Base-by-base conservation (phyloP, 2,329 filamentous ascomycete species). In the Paecilomyces niveus region DNA sequence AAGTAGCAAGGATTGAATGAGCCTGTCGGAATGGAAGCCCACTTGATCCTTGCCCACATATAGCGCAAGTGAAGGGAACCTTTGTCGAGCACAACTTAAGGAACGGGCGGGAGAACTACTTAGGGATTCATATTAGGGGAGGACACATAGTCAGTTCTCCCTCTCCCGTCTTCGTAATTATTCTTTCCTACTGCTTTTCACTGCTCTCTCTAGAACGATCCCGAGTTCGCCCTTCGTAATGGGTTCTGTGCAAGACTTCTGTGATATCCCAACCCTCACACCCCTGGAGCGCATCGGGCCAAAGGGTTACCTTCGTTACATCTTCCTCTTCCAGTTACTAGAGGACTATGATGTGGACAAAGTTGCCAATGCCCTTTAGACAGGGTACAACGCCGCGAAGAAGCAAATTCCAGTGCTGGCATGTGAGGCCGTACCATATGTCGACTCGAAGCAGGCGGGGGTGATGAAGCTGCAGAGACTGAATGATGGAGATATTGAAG, bases 241-340 rank as follows among this genome's bases (percentile, higher is more conserved):
- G 59, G 57, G 59, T 35, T 35, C 53, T n/a, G 24, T 35, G 11
- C 29, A 21, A 54, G 6, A 18, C 18, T 10, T 29, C 32, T 15
- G 51, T 22, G n/a, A 63, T 33, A 58, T 69, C 54, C 64, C 62
- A 31, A 58, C 57, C 58, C 64, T 63, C 33, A 70, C 66, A n/a
- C 63, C 63, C 49, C 58, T 69, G 58, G 72, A 75, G 62, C 71
- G 70, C 35, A 70, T 68, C 32, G 72, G 72, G 0, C 71, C 72
- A 3, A 73, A 72, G 54, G 70, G 68, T 15, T 74, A 68, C 55
- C 63, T 74, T 6, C 70, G 71, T 13, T 70, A 70, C 49, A 59
- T 73, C n/a, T 73, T 75, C 51, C 69, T 69, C 2, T 69, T 76
- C 32, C 68, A 72, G 54, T 64, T 76, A 1, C 54, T 61, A 6